phyloP scores from a whole-genome alignment of 257 asterid species.

The Rehmannia glutinosa region DNA sequence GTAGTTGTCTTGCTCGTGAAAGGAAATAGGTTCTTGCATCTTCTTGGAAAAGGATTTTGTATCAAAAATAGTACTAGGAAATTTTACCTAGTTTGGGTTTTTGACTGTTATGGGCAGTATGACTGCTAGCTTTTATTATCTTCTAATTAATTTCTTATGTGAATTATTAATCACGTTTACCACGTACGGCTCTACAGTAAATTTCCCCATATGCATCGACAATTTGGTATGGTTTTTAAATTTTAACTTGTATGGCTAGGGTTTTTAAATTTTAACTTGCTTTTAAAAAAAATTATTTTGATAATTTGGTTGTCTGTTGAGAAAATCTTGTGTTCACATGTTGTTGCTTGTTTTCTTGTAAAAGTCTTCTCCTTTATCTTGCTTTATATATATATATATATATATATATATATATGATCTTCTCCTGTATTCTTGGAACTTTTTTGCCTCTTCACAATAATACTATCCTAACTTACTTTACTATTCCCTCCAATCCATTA shows the following conservation, averaged over 20 bases:
- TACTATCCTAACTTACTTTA: not conserved
- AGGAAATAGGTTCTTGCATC: not conserved
- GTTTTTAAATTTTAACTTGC: too few relatives aligned
- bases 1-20: not conserved
- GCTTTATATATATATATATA: too few relatives aligned
- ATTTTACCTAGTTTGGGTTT: not conserved
- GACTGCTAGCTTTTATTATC: not conserved
- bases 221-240: not conserved
- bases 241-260: too few relatives aligned
- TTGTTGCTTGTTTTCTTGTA: not conserved
- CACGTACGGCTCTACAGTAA: too few relatives aligned
- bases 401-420: too few relatives aligned
- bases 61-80: too few relatives aligned
- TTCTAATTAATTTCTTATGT: not conserved
- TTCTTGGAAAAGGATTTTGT: not conserved
- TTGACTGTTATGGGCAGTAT: not conserved
- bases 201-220: not conserved
- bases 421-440: not conserved
- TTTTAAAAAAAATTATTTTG: too few relatives aligned
- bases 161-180: too few relatives aligned
- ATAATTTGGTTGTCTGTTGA: not conserved
- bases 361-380: not conserved
- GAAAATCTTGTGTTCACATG: conserved; percentile 8
- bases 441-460: not conserved
- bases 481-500: too few relatives aligned